Evolutionary conservation across 129 eudicot genomes (phyloP), one percentile per base, ranked within the genome.

Genomic region (Tagetes patula): DNA sequence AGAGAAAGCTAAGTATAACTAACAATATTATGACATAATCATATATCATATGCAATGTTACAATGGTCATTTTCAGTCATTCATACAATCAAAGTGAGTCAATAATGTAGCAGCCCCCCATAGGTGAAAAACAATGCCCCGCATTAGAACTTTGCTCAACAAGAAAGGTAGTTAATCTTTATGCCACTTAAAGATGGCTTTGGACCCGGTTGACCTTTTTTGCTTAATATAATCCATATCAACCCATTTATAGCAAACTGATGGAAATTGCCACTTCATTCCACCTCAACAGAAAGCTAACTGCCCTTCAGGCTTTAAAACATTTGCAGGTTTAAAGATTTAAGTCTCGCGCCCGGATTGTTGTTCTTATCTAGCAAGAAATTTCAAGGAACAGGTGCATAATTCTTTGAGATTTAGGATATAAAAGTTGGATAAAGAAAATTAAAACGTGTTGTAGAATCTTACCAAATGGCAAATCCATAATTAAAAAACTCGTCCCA

Each of bases 401-500:
- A 43, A 55, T 12, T 5, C 40, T 14, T 56, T 1, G 1, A 70
- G 42, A 73, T 30, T 39, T 33, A 38, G 10, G 11, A 31, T 2
- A 34, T 3, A 39, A 36, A 80, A 34, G 0, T 3, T 9, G 10
- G 43, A 34, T 6, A 27, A 49, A 47, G 27, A 20, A 3, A 55
- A 39, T 32, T 8, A 52, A 48, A 45, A 40, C 3, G 3, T 5
- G 11, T 9, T 46, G 11, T 55, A 72, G 36, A 50, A 9, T 31
- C 83, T 91, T 86, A 87, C 95, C 72, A 7, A 7, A 33, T 66
- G 90, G 84, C 3, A 79, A 40, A 45, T 39, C 76, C 13, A 31
- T 74, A 37, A 92, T 59, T 30, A 85, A 76, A 80, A 92, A 89
- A 77, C 84, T 82, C 3, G 88, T 82, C 65, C 83, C 98, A 3